phyloP scores from a whole-genome alignment of 371 early-diverging fungal species.

The Mucor ambiguus region DNA sequence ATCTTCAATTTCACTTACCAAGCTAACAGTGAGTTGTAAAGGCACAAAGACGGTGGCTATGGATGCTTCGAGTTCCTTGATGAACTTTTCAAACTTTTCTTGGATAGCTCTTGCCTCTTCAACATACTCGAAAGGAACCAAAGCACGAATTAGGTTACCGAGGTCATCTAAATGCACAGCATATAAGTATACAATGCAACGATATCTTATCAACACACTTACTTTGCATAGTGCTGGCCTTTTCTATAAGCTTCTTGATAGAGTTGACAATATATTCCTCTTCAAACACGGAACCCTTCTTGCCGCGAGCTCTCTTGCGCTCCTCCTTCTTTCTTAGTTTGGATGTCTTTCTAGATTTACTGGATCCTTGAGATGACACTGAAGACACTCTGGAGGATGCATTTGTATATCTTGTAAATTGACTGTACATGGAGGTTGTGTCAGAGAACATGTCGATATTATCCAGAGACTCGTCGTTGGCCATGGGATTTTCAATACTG shows the following conservation, averaged over 20 bases:
- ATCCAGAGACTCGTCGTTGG: constrained; percentile 69
- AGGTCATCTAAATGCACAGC: constrained; percentile 38
- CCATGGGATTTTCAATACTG: constrained; percentile 32
- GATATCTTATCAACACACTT: constrained; percentile 6
- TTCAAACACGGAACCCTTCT: constrained; percentile 87
- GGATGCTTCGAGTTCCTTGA: constrained; percentile 33
- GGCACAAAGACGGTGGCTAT: constrained; percentile 50
- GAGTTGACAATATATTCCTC: constrained; percentile 88
- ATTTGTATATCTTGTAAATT: constrained; percentile 76
- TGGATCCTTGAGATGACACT: constrained; percentile 45
- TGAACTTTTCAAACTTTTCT: constrained; percentile 42
- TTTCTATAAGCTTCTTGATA: constrained; percentile 55
- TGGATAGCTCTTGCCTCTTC: constrained; percentile 53
- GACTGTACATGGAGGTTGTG: constrained; percentile 90
- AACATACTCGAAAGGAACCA: constrained; percentile 48
- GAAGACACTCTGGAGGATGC: constrained; percentile 62
- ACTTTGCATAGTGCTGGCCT: constrained; percentile 50
- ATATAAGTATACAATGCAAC: not conserved
- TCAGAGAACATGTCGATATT: constrained; percentile 94
- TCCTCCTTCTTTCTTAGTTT: constrained; percentile 73
- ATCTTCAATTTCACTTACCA: constrained; percentile 28
- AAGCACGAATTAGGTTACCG: constrained; percentile 39
- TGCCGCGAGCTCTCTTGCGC: constrained; percentile 80
- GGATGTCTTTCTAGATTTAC: constrained; percentile 62
- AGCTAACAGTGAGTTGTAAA: constrained; percentile 36